phyloP scores from a whole-genome alignment of 495 filamentous ascomycete species.

The Glutinoglossum americanum region DNA sequence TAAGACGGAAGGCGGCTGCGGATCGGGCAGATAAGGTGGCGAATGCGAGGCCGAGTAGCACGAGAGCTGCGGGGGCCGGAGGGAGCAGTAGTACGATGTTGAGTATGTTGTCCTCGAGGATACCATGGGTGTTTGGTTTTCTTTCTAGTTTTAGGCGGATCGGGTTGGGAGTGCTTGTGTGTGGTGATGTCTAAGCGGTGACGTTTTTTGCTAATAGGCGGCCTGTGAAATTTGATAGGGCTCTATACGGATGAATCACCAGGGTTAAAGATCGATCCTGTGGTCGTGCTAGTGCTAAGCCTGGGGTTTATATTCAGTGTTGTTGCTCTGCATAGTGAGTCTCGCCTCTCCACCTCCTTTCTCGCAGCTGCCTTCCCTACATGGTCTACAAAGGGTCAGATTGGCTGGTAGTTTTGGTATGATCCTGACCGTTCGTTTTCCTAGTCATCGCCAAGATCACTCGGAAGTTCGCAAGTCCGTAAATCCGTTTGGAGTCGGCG shows the following conservation, averaged over 20 bases:
- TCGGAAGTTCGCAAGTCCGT: constrained; percentile 48
- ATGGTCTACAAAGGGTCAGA: not conserved
- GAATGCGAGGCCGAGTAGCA: constrained; percentile 76
- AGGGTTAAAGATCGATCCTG: constrained; percentile 88
- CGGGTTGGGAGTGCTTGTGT: not conserved
- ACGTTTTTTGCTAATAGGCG: not conserved
- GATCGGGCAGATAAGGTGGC: constrained; percentile 89
- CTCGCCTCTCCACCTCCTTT: not conserved
- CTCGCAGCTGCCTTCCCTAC: not conserved
- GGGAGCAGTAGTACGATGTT: constrained; percentile 96
- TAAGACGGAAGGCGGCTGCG: constrained; percentile 80
- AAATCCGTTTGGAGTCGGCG: constrained; percentile 23
- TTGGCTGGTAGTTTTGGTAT: not conserved
- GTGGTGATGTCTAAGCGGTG: not conserved
- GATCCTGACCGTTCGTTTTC: constrained; percentile 8
- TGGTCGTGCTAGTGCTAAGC: constrained; percentile 83
- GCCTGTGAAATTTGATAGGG: constrained; percentile 18
- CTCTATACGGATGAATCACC: constrained; percentile 98
- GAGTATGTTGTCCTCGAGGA: constrained; percentile 29
- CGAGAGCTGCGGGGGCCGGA: constrained; percentile 79
- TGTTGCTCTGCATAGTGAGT: constrained; percentile 86
- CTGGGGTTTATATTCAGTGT: constrained; percentile 97
- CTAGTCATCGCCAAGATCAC: constrained; percentile 93
- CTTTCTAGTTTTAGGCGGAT: too few relatives aligned
- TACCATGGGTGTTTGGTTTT: too few relatives aligned